A percentile compares a stretch with the other conserved stretches of the same genome.
These are phyloP conservation scores for Cryptococcus depauperatus DNA, from an alignment of 1,284 basidiomycete genomes.

Conservation along the genomic window DNA sequence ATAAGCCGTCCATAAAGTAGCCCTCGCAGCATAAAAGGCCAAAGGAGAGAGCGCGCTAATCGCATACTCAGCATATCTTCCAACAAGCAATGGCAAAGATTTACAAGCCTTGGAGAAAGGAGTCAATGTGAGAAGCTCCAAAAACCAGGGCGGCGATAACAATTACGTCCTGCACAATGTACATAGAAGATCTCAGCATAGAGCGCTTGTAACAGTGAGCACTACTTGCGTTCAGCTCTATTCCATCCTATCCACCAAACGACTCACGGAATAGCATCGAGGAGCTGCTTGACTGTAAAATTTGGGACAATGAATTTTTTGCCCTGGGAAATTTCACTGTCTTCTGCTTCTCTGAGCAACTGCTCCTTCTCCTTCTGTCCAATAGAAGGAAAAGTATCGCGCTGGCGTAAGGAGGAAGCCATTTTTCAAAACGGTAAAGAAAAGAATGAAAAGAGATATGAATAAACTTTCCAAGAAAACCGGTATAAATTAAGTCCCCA, in stretches of 20 bases:
- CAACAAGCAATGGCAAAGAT: slow-evolving; percentile 10
- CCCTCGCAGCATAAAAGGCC: slow-evolving; percentile 52
- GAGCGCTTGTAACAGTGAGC: slow-evolving; percentile 90
- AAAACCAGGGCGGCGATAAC: slow-evolving; percentile 66
- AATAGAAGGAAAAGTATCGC: slow-evolving; percentile 21
- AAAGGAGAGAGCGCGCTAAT: slow-evolving; percentile 56
- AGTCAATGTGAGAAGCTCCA: slow-evolving; percentile 60
- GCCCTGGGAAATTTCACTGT: slow-evolving; percentile 39
- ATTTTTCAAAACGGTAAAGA: slow-evolving; percentile 14
- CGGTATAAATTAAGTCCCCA: too few relatives aligned
- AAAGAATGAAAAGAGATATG: neutral
- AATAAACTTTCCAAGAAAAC: too few relatives aligned
- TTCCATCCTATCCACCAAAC: neutral
- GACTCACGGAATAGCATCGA: slow-evolving; percentile 74
- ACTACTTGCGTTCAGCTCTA: slow-evolving; percentile 45
- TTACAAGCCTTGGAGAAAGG: slow-evolving; percentile 40
- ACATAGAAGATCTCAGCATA: slow-evolving; percentile 69
- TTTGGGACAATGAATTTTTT: slow-evolving; percentile 45
- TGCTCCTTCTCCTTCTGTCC: slow-evolving; percentile 38
- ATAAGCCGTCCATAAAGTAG: slow-evolving; percentile 75
- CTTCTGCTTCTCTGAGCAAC: slow-evolving; percentile 38
- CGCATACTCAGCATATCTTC: neutral
- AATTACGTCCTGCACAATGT: slow-evolving; percentile 69
- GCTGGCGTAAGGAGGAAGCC: slow-evolving; percentile 38
- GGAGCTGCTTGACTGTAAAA: slow-evolving; percentile 51